Evolutionary conservation across 2,329 filamentous ascomycete species (phyloP).

Genomic region (Zymoseptoria crescenta): DNA sequence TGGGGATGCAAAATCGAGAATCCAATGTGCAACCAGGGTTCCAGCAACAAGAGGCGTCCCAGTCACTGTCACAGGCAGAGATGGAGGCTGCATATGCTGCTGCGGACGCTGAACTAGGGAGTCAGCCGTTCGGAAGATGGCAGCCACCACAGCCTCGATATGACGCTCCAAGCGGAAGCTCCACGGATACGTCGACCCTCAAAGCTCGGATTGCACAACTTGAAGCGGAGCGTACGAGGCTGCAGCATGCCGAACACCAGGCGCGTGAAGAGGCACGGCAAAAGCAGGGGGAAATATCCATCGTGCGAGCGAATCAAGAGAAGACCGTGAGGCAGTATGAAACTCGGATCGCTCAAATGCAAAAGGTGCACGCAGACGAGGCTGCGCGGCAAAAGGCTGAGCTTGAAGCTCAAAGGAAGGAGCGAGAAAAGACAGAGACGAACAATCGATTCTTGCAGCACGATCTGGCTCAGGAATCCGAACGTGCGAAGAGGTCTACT

Average conservation of each 20-base stretch:
- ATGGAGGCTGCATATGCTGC: slow-evolving; percentile 20
- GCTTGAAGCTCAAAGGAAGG: slow-evolving; percentile 56
- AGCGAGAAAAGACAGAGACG: slow-evolving; percentile 57
- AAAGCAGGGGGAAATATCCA: slow-evolving; percentile 64
- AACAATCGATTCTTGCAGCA: slow-evolving; percentile 66
- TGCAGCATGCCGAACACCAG: slow-evolving; percentile 35
- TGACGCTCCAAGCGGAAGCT: slow-evolving; percentile 1
- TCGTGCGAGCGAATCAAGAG: slow-evolving; percentile 63
- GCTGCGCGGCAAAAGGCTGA: slow-evolving; percentile 55
- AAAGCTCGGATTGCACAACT: slow-evolving; percentile 39
- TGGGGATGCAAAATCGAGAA: slow-evolving; percentile 5
- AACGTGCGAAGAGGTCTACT: slow-evolving; percentile 43
- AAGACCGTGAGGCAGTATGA: slow-evolving; percentile 56
- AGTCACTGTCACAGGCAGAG: slow-evolving; percentile 1
- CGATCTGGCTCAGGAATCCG: slow-evolving; percentile 58
- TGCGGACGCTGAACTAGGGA: slow-evolving; percentile 28
- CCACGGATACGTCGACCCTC: slow-evolving; percentile 27
- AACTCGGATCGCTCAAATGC: slow-evolving; percentile 52
- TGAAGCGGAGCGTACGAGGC: slow-evolving; percentile 35
- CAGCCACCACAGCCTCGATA: slow-evolving; percentile 5
- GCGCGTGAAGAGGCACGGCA: slow-evolving; percentile 46
- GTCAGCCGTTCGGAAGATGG: slow-evolving; percentile 19
- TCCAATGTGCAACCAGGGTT: neutral
- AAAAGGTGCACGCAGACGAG: slow-evolving; percentile 57
- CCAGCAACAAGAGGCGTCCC: neutral